Evolutionary conservation across 2,329 filamentous ascomycete species (phyloP), one percentile per base, ranked within the genome.

Genomic region (Nemania serpens): DNA sequence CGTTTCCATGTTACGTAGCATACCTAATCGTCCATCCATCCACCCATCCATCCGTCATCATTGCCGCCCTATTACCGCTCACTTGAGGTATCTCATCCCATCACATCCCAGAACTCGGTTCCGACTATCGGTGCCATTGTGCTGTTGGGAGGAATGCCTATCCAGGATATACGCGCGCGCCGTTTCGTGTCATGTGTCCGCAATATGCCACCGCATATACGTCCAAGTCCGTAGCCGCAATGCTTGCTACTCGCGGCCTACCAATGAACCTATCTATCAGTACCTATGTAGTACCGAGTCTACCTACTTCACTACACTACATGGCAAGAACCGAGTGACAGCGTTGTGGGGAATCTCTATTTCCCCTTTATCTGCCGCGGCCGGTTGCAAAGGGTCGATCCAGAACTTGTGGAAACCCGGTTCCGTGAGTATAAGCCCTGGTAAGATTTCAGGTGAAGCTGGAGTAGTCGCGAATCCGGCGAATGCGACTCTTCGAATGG

Each of bases 141-240:
- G n/a, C n/a, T n/a, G n/a, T 56, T 34, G 49, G 48, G 58, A 42
- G 43, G 45, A 25, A 29, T 20, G 25, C 25, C 25, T 7, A 7
- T 29, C 25, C 25, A 29, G 25, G 25, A 36, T 37, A 53, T 33
- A 33, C 20, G 39, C 41, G 47, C 55, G 42, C 53, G 46, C 41
- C 47, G 39, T 55, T 43, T 41, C 15, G 12, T 55, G 55, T 64
- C 59, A 64, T 62, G 62, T 56, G 59, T 45, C 50, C 39, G 43
- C 42, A 22, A 46, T 46, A 55, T 61, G 49, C 48, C 34, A 47
- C 53, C 58, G 61, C 46, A 20, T 20, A 20, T 43, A 43, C 52
- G 4, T 10, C 34, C 33, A 37, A 36, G 48, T 29, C 48, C 57
- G 57, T 53, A 25, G 45, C 33, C 41, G 57, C 49, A 60, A 47